Evolutionary conservation across 1,139 yeast species (phyloP).

Genomic region (Yamadazyma jaroonii): DNA sequence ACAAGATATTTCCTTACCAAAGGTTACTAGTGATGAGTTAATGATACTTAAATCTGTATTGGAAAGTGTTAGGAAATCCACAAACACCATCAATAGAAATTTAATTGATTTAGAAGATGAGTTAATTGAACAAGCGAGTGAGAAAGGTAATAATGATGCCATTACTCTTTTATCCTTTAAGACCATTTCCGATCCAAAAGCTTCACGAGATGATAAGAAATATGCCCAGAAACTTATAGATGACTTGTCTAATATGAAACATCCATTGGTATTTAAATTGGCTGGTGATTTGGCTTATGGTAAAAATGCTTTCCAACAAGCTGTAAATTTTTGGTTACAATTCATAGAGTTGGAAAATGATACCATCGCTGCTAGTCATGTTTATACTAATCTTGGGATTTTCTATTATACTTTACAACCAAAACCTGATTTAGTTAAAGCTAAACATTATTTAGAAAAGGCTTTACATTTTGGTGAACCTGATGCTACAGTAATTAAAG

Average conservation of each 20-base stretch:
- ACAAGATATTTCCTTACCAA: constrained; percentile 38
- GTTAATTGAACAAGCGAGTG: constrained; percentile 78
- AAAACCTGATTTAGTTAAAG: constrained; percentile 46
- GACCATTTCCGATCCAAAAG: constrained; percentile 38
- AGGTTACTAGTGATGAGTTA: constrained; percentile 53
- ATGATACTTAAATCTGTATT: constrained; percentile 68
- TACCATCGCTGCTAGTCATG: constrained; percentile 68
- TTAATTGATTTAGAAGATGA: constrained; percentile 64
- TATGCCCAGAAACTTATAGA: constrained; percentile 65
- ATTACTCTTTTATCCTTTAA: constrained; percentile 68
- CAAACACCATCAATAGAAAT: constrained; percentile 56
- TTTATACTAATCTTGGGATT: constrained; percentile 66
- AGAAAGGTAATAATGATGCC: constrained; percentile 78
- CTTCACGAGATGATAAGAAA: constrained; percentile 49
- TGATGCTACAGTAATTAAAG: constrained; percentile 53
- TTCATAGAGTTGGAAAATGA: constrained; percentile 56
- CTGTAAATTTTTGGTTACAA: constrained; percentile 56
- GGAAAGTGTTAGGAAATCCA: constrained; percentile 56
- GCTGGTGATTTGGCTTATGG: constrained; percentile 70
- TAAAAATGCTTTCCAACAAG: constrained; percentile 43
- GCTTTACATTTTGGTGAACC: constrained; percentile 59
- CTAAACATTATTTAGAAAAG: constrained; percentile 59
- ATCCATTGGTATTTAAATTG: constrained; percentile 69
- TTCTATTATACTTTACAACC: constrained; percentile 40
- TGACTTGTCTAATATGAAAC: constrained; percentile 57